phyloP scores from a whole-genome alignment of 345 rosid genomes.

The Eucalyptus marginata region DNA sequence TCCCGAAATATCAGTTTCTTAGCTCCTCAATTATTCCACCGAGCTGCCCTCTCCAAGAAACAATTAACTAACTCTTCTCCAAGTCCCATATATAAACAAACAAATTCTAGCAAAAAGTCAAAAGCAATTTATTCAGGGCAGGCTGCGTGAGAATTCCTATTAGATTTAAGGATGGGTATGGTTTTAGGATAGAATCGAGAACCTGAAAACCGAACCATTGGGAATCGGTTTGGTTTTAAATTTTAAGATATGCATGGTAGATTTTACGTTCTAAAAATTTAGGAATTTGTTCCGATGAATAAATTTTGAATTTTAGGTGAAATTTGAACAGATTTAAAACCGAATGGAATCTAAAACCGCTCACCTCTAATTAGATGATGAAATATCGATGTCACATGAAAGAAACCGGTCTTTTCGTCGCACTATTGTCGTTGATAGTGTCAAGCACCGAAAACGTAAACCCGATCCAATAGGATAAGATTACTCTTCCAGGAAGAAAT shows the following conservation, averaged over 20 bases:
- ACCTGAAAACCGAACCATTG: fast-evolving
- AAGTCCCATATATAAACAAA: too few relatives aligned
- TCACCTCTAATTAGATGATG: background rate
- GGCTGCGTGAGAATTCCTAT: background rate
- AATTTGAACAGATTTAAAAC: fast-evolving
- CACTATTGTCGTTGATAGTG: background rate
- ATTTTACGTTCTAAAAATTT: too few relatives aligned
- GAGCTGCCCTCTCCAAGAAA: too few relatives aligned
- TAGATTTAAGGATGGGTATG: too few relatives aligned
- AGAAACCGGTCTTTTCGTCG: background rate
- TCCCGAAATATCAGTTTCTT: too few relatives aligned
- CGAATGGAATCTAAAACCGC: fast-evolving
- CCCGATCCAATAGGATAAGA: background rate
- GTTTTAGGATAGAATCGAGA: too few relatives aligned
- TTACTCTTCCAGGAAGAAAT: background rate
- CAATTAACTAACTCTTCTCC: too few relatives aligned
- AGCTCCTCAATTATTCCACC: too few relatives aligned
- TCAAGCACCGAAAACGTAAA: background rate
- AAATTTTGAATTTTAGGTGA: too few relatives aligned
- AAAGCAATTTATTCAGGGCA: background rate
- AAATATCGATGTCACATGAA: background rate
- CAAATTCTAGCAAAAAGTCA: background rate
- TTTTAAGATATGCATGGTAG: too few relatives aligned
- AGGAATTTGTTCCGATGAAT: fast-evolving
- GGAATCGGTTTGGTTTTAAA: too few relatives aligned